Evolutionary conservation across 768 basidiomycete species (phyloP).

Genomic region (Leccinum uliginosum): DNA sequence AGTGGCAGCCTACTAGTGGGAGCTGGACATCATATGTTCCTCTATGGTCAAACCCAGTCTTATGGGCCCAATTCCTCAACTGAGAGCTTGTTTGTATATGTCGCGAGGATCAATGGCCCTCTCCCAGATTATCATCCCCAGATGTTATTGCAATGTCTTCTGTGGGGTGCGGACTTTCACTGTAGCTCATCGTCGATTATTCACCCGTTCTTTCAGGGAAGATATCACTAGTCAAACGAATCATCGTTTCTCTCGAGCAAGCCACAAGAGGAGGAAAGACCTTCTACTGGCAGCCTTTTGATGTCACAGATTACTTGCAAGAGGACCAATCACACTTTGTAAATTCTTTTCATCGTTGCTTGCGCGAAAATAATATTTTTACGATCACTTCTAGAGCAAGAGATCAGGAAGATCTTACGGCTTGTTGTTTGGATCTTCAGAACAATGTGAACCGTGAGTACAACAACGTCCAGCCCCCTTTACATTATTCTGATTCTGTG

Average conservation of each 20-base stretch:
- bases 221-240: constrained; percentile 76
- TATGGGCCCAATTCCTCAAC: constrained; percentile 20
- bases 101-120: constrained; percentile 81
- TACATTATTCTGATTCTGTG: constrained; percentile 1
- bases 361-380: not conserved
- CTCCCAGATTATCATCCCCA: constrained; percentile 91
- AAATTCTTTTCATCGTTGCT: not conserved
- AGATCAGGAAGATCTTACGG: constrained; percentile 39
- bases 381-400: constrained; percentile 9
- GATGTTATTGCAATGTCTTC: constrained; percentile 83
- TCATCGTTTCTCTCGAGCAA: constrained; percentile 64
- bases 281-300: constrained; percentile 44
- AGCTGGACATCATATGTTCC: constrained; percentile 77
- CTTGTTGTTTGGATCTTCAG: constrained; percentile 48
- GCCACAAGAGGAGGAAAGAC: constrained; percentile 14
- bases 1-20: constrained; percentile 79
- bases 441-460: constrained; percentile 44
- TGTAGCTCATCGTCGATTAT: not conserved
- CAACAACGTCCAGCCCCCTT: not conserved
- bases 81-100: constrained; percentile 73
- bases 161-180: constrained; percentile 67
- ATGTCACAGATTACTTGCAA: constrained; percentile 44
- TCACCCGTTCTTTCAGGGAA: constrained; percentile 52
- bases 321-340: constrained; percentile 21
- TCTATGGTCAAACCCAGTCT: constrained; percentile 55